Evolutionary conservation across 148 eudicot genomes (phyloP).

Genomic region (Persicaria maculosa): DNA sequence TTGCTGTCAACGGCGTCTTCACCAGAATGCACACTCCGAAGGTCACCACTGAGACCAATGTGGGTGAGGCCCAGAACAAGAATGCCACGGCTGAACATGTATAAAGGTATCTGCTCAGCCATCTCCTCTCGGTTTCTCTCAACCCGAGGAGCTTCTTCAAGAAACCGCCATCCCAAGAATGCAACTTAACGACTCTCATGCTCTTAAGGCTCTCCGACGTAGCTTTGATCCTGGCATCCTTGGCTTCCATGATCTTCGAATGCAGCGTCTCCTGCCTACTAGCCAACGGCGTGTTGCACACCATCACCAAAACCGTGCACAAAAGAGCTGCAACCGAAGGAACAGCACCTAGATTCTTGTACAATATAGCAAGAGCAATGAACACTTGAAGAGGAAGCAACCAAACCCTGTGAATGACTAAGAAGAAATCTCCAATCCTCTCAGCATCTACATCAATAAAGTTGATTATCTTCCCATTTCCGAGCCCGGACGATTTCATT

Average conservation of each 20-base stretch:
- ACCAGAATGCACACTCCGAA: constrained; percentile 70
- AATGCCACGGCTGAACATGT: constrained; percentile 77
- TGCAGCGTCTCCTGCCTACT: constrained; percentile 63
- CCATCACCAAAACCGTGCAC: constrained; percentile 62
- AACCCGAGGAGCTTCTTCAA: constrained; percentile 44
- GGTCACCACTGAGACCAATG: constrained; percentile 73
- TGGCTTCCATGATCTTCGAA: constrained; percentile 77
- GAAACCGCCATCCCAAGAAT: constrained; percentile 77
- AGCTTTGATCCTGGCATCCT: constrained; percentile 73
- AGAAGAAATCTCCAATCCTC: constrained; percentile 76
- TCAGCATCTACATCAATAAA: constrained; percentile 69
- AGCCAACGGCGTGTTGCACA: constrained; percentile 73
- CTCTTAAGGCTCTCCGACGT: constrained; percentile 76
- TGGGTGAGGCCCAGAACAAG: constrained; percentile 91
- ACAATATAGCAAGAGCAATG: constrained; percentile 62
- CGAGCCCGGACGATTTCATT: constrained; percentile 42
- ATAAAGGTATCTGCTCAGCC: constrained; percentile 71
- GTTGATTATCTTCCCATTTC: constrained; percentile 55
- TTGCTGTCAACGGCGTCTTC: constrained; percentile 64
- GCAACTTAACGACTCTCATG: constrained; percentile 82
- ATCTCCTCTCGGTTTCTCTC: constrained; percentile 56
- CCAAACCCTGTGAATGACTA: constrained; percentile 77
- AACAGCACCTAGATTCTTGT: constrained; percentile 55
- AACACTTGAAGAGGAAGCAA: constrained; percentile 69
- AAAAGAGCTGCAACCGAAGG: constrained; percentile 70